Evolutionary conservation across 352 stramenopile genomes (phyloP).

Genomic region (Globisporangium lucens): DNA sequence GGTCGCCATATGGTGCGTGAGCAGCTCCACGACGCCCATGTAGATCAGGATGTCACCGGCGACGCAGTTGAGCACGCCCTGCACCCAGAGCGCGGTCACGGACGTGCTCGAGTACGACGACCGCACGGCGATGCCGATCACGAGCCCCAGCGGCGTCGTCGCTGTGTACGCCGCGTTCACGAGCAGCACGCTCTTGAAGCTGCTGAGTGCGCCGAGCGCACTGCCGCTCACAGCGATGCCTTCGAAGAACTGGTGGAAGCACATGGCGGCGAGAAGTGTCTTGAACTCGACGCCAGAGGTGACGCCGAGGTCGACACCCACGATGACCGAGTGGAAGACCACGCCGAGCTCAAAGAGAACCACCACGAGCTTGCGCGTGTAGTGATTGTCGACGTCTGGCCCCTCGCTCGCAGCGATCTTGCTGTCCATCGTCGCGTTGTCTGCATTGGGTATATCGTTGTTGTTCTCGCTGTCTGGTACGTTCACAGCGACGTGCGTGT

Average conservation of each 20-base stretch:
- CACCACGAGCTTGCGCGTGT: constrained; percentile 40
- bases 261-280: constrained; percentile 57
- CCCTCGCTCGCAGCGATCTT: constrained; percentile 6
- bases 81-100: constrained; percentile 45
- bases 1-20: constrained; percentile 72
- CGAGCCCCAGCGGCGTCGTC: constrained; percentile 51
- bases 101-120: constrained; percentile 51
- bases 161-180: constrained; percentile 51
- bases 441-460: constrained; percentile 15
- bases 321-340: constrained; percentile 68
- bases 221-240: constrained; percentile 54
- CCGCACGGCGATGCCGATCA: constrained; percentile 56
- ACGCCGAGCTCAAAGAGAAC: constrained; percentile 56
- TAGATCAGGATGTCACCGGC: constrained; percentile 71
- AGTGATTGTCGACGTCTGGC: constrained; percentile 16
- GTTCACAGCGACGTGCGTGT: constrained; percentile 24
- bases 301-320: constrained; percentile 61
- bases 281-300: constrained; percentile 45
- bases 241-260: constrained; percentile 81
- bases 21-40: constrained; percentile 29
- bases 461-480: background rate
- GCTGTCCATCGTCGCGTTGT: background rate
- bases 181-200: constrained; percentile 34
- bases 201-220: constrained; percentile 38
- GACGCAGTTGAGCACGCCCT: constrained; percentile 62